Evolutionary conservation across 2,329 filamentous ascomycete genomes (phyloP), one percentile per base, ranked within the genome.

Genomic region (Penicillium hesseltinei): DNA sequence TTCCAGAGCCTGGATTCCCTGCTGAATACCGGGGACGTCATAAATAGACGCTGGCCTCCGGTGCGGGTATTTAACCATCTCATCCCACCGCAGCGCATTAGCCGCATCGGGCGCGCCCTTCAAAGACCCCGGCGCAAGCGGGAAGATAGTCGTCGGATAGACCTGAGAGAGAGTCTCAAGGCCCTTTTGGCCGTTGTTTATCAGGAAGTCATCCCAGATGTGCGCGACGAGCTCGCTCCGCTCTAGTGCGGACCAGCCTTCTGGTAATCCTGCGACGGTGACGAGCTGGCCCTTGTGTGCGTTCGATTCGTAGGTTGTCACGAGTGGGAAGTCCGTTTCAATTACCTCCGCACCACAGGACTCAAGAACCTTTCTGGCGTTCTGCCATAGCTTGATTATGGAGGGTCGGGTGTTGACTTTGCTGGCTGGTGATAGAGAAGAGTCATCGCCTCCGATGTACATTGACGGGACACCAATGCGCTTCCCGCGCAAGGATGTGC

Each of bases 121-220:
- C 5, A 71, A 55, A 2, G 67, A 69, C 2, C 63, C 64, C 2
- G 66, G 67, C 1, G 67, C 64, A 6, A 69, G 66, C 17, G 76
- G 76, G 38, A 73, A 78, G 31, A 79, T 78, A 47, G 54, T 66
- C 8, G 62, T 49, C 0, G 69, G 66, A 47, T 83, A 74, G 3
- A 82, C 77, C 9, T 68, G 66, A 0, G 68, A 62, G 4, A 83
- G 69, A 35, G 68, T 70, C 1, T 74, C 64, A 36, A 77, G 69
- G 1, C 71, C 73, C 0, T 70, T 45, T 54, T 81, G 78, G 8
- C 66, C 68, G 58, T 81, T 81, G 2, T 68, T 58, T 2, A 62
- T 59, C 2, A 84, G 70, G 51, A 84, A 84, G 44, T 80, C 77
- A 54, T 83, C 77, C 81, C 82, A 84, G 0, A 77, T 75, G 60